Conservation (phyloP, 2,329 filamentous ascomycete species). For the Colletotrichum tropicale region DNA sequence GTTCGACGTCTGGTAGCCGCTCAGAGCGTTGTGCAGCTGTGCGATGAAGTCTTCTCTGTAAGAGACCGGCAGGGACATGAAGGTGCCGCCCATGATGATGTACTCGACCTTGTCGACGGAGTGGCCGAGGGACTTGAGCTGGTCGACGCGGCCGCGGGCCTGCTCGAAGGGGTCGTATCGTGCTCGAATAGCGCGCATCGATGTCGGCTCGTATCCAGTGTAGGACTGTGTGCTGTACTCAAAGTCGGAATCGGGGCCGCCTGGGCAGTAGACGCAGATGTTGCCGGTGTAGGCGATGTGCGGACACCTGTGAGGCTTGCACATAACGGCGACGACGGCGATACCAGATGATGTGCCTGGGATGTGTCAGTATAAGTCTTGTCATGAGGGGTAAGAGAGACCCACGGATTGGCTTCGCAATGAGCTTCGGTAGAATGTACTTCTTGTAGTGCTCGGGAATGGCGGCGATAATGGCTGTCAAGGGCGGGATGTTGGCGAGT, state of each 20-base stretch:
- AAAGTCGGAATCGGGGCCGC: constrained; percentile 96
- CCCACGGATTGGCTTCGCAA: constrained; percentile 93
- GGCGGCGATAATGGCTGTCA: constrained; percentile 96
- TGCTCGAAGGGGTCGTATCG: constrained; percentile 98
- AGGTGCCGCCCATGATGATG: constrained; percentile 99
- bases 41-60: constrained; percentile 95
- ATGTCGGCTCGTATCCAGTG: constrained; percentile 97
- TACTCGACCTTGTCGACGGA: constrained; percentile 99
- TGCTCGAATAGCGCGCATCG: constrained; percentile 96
- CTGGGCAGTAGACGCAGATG: constrained; percentile 98
- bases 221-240: constrained; percentile 99
- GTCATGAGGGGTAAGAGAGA: constrained; percentile 5
- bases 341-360: constrained; percentile 92
- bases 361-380: not conserved
- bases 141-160: constrained; percentile 92
- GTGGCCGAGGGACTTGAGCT: constrained; percentile 93
- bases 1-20: constrained; percentile 90
- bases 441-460: constrained; percentile 99
- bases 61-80: constrained; percentile 91
- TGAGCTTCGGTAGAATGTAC: constrained; percentile 94
- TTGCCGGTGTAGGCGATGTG: constrained; percentile 99
- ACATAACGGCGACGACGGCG: constrained; percentile 98
- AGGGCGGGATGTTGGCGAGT: constrained; percentile 82
- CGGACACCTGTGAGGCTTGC: constrained; percentile 96
- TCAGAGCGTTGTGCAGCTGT: constrained; percentile 94